These are phyloP conservation scores for Quercus glauca DNA, from an alignment of 306 rosid species.

Conservation along the genomic window DNA sequence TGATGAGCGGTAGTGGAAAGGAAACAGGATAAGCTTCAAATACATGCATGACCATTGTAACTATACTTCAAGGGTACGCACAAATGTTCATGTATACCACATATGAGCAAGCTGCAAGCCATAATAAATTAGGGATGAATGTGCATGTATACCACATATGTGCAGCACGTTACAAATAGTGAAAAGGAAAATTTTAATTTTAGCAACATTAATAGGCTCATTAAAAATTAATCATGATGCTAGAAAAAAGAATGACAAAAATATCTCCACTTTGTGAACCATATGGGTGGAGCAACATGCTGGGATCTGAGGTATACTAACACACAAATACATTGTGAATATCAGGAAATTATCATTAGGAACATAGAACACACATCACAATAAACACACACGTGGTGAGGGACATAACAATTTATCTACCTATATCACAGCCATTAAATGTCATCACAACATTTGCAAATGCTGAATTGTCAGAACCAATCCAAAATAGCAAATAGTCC, in stretches of 20 bases:
- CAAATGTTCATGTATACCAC: background rate
- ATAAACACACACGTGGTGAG: background rate
- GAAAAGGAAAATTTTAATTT: background rate
- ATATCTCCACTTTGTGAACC: background rate
- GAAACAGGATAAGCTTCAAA: background rate
- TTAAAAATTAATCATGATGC: background rate
- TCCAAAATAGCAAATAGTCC: conserved; percentile 75
- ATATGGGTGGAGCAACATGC: background rate
- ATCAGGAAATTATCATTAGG: background rate
- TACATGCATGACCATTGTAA: background rate
- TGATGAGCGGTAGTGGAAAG: background rate
- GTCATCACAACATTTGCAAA: conserved; percentile 81
- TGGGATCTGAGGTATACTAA: background rate
- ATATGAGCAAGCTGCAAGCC: background rate
- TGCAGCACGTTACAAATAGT: background rate
- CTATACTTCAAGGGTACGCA: background rate
- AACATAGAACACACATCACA: background rate
- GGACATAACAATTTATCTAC: conserved; percentile 32
- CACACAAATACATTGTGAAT: background rate
- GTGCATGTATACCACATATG: background rate
- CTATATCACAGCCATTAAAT: conserved; percentile 83
- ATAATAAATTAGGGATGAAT: background rate
- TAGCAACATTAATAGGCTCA: background rate
- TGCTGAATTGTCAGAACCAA: conserved; percentile 77
- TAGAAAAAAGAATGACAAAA: background rate